Base-by-base conservation (phyloP, 345 rosid species). In the Eucalyptus cloeziana region DNA sequence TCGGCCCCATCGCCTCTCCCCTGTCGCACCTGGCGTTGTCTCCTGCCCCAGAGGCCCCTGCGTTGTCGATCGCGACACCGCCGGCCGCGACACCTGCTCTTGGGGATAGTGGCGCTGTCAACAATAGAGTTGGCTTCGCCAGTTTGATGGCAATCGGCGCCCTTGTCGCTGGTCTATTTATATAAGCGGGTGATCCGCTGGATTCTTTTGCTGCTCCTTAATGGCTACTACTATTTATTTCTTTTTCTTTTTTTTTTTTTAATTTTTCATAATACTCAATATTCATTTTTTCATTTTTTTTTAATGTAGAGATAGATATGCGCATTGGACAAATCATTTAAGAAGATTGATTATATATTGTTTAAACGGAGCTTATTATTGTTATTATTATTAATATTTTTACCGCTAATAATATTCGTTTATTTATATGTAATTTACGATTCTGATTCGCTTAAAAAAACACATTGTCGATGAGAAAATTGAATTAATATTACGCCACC, bases 121-220 rank as follows among this genome's bases (percentile, higher is more conserved):
- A 40, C 62, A 90, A 85, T 87, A n/a, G 71, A 43, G n/a, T 88
- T 16, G 50, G 83, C 47, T 16, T 86, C 7, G 86, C 86, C 56
- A 87, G 90, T 9, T 86, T 58, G 15, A 60, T 47, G n/a, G 91
- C 83, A 3, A 45, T 86, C 81, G 88, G 90, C 22, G 49, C 89
- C 16, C 16, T 88, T 12, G 89, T 88, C 15, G 92, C 86, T 62
- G 90, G 87, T 71, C 49, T 90, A 43, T 85, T 89, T 9, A 51
- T 79, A 49, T 91, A 87, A 88, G 89, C 0, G 0, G 4, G 62
- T 6, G 71, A n/a, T 64, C 56, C 0, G 37, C 71, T 5, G 71
- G 49, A 40, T 86, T 45, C 30, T 19, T 7, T 27, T 4, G 33
- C 15, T 11, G 27, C 62, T 56, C 5, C 1, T 56, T 3, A 22